Evolutionary conservation across 2,329 filamentous ascomycete genomes (phyloP), one percentile per base, ranked within the genome.

Genomic region (Hirsutella minnesotensis): DNA sequence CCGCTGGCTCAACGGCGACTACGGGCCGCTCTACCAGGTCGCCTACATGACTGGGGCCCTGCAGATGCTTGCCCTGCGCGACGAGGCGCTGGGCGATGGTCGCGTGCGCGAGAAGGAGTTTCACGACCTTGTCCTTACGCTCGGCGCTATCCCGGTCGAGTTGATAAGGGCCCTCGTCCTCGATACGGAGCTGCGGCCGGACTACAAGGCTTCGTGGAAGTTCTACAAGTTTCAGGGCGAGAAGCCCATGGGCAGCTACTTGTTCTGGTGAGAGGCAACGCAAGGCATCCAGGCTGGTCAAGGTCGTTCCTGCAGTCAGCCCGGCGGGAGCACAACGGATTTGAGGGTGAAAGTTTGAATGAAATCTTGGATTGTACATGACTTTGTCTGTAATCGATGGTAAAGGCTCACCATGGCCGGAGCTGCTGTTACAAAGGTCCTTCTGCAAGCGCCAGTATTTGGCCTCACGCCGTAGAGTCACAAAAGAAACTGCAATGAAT

Each of bases 11-110:
- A 68, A 66, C 45, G 74, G 73, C 2, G 67, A 73, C 15, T 79
- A 79, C 53, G 58, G 65, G 1, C 74, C 76, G 2, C 51, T 79
- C 7, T 79, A 79, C 48, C 75, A 79, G 54, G 71, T 70, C 0
- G 75, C 69, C 0, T 79, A 79, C 52, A 71, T 79, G 66, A 57
- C 79, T 1, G 75, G 76, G 0, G 75, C 75, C 1, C 54, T 80
- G 51, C 75, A 79, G 53, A 52, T 79, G 9, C 68, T 69, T 51
- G 57, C 62, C 4, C 51, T 80, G 45, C 58, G 74, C 2, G 57
- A 64, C 12, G 73, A 79, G 54, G 55, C 69, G 2, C 50, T 79
- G 0, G 46, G 9, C 15, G 15, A 41, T 1, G 63, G 60, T 0
- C 40, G 48, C 24, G 58, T 70, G 48, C 50, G 49, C 1, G 74